phyloP scores from a whole-genome alignment of 1,139 yeast species.

The Saccharomycopsis hybrid region DNA sequence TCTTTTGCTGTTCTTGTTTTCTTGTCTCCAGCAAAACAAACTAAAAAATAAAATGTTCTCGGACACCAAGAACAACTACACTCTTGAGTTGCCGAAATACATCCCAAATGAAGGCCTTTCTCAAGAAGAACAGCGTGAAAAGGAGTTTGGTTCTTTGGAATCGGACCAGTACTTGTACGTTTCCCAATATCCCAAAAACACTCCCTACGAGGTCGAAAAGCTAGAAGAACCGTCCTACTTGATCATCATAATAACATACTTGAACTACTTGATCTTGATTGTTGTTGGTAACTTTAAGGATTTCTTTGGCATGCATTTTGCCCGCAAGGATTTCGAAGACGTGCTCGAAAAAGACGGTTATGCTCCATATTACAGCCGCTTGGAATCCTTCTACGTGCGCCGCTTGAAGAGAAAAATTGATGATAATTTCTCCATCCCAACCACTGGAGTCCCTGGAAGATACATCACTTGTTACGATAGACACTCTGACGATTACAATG shows the following conservation, averaged over 20 bases:
- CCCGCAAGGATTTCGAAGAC: constrained; percentile 56
- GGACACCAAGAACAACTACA: not conserved
- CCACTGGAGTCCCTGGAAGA: constrained; percentile 96
- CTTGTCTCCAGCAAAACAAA: not conserved
- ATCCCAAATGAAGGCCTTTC: constrained; percentile 15
- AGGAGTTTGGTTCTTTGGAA: constrained; percentile 44
- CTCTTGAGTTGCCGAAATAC: constrained; percentile 13
- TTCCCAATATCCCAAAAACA: constrained; percentile 28
- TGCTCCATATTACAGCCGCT: constrained; percentile 94
- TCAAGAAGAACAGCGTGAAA: constrained; percentile 20
- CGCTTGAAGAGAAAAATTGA: constrained; percentile 85
- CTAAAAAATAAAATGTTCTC: not conserved
- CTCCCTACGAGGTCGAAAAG: constrained; percentile 25
- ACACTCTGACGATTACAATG: constrained; percentile 52
- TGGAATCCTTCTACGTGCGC: constrained; percentile 89
- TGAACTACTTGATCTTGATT: constrained; percentile 76
- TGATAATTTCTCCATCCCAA: constrained; percentile 93
- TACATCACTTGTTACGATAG: constrained; percentile 77
- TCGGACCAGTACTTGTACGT: constrained; percentile 42
- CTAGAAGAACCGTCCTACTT: constrained; percentile 82
- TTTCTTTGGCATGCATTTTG: constrained; percentile 72
- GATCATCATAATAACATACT: constrained; percentile 72
- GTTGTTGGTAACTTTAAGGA: constrained; percentile 88
- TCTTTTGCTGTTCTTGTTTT: not conserved
- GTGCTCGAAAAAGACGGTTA: constrained; percentile 79